Percentiles rank a stretch among this genome's conserved stretches.
phyloP scores from a whole-genome alignment of 2,329 filamentous ascomycete species.

The Exophiala lecanii-corni region DNA sequence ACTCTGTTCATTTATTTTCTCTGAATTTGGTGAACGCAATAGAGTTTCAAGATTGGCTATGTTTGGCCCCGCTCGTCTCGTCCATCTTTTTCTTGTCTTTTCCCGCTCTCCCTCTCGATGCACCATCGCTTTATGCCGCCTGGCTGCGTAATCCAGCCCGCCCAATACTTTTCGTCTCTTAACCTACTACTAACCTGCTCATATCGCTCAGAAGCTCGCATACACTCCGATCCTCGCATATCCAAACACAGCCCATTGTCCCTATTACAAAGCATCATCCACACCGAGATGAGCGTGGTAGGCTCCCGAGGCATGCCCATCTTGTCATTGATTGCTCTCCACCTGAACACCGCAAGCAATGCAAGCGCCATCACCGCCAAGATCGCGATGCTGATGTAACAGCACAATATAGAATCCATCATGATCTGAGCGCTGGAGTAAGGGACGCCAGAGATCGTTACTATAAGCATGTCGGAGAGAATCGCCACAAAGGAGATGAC shows the following conservation, averaged over 20 bases:
- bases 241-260: slow-evolving; percentile 8
- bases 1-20: no score
- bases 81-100: no score
- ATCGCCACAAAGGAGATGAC: slow-evolving; percentile 14
- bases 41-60: no score
- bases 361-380: slow-evolving; percentile 11
- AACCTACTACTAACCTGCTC: slow-evolving; percentile 2
- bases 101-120: slow-evolving; percentile 7
- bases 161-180: slow-evolving; percentile 8
- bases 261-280: slow-evolving; percentile 15
- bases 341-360: slow-evolving; percentile 10
- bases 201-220: slow-evolving; percentile 1
- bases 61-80: no score
- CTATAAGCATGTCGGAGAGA: slow-evolving; percentile 19
- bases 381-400: slow-evolving; percentile 15
- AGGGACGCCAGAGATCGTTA: slow-evolving; percentile 17
- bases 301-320: slow-evolving; percentile 15
- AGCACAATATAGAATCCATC: slow-evolving; percentile 8
- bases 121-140: slow-evolving; percentile 6
- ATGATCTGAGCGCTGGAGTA: slow-evolving; percentile 13
- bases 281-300: slow-evolving; percentile 12
- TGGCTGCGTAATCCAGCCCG: slow-evolving; percentile 8
- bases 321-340: slow-evolving; percentile 9
- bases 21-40: no score
- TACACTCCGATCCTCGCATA: slow-evolving; percentile 4